Evolutionary conservation across 2,329 filamentous ascomycete species (phyloP), one percentile per base, ranked within the genome.

Genomic region (Aureobasidium sp.): DNA sequence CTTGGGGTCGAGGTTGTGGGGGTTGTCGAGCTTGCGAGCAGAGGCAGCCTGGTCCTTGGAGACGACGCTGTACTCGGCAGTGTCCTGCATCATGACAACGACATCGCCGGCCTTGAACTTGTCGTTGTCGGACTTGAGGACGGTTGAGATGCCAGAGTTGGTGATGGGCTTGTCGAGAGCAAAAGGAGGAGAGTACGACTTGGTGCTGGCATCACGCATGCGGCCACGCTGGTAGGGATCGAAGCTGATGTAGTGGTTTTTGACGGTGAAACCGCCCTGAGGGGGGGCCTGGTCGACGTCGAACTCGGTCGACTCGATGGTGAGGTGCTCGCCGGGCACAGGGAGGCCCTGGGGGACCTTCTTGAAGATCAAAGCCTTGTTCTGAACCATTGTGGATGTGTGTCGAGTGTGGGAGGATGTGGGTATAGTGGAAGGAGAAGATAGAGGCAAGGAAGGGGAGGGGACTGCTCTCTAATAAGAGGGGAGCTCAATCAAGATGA

Each of bases 151-250:
- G 57, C 77, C 79, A 65, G 73, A 73, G 74, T 86, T 92, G 65
- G 74, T 75, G 64, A 95, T 81, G 64, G 89, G 83, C 66, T 82
- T 74, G 70, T 80, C 79, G 49, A 89, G 72, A 17, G 78, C 70
- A 69, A 85, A 90, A 2, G 86, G 73, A 1, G 85, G 78, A 23
- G 78, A 71, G 77, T 91, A 94, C 10, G 88, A 90, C 75, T 87
- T 84, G 70, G 75, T 68, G 37, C 77, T 72, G 7, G 87, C 70
- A 50, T 79, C 74, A 50, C 89, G 85, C 88, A 95, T 92, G 66
- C 84, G 83, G 63, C 87, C 88, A 61, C 91, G 87, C 78, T 89
- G 84, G 77, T 95, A 95, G 1, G 90, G 90, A 73, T 95, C 90
- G 75, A 87, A 87, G 42, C 88, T 92, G 65, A 85, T 79, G 73